These are phyloP conservation scores for Hypoxylon cercidicola DNA, from an alignment of 495 filamentous ascomycete species.

Conservation along the genomic window DNA sequence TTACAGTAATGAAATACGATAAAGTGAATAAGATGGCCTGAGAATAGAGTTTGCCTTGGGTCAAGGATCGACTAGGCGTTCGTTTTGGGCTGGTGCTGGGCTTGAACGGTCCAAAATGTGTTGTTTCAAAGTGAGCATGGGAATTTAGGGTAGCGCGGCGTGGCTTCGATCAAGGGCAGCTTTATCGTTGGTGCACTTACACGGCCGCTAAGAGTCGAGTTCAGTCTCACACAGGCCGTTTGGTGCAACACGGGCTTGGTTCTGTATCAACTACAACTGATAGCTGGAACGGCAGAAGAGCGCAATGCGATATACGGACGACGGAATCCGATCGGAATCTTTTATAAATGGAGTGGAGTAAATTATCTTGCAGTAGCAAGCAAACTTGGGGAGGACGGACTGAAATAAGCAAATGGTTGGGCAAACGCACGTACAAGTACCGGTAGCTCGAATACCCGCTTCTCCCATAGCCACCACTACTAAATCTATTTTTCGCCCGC, in stretches of 20 bases:
- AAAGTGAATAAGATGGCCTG: slow-evolving; percentile 10
- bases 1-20: slow-evolving; percentile 35
- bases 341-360: neutral
- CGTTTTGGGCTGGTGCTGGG: slow-evolving; percentile 8
- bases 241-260: slow-evolving; percentile 8
- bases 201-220: neutral
- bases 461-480: slow-evolving; percentile 14
- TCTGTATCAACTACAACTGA: too few species aligned
- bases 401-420: slow-evolving; percentile 36
- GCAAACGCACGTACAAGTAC: neutral
- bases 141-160: slow-evolving; percentile 32
- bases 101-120: slow-evolving; percentile 27
- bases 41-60: slow-evolving; percentile 12
- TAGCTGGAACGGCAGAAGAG: neutral
- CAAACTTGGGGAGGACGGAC: slow-evolving; percentile 18
- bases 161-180: slow-evolving; percentile 22
- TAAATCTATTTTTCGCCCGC: slow-evolving; percentile 20
- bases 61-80: slow-evolving; percentile 14
- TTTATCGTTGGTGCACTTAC: slow-evolving; percentile 13
- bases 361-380: slow-evolving; percentile 15
- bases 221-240: slow-evolving; percentile 23
- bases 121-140: slow-evolving; percentile 46
- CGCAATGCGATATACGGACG: neutral
- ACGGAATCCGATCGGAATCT: neutral
- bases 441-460: neutral